Conservation (phyloP, 2,329 filamentous ascomycete species). For the Penicillium sp. region DNA sequence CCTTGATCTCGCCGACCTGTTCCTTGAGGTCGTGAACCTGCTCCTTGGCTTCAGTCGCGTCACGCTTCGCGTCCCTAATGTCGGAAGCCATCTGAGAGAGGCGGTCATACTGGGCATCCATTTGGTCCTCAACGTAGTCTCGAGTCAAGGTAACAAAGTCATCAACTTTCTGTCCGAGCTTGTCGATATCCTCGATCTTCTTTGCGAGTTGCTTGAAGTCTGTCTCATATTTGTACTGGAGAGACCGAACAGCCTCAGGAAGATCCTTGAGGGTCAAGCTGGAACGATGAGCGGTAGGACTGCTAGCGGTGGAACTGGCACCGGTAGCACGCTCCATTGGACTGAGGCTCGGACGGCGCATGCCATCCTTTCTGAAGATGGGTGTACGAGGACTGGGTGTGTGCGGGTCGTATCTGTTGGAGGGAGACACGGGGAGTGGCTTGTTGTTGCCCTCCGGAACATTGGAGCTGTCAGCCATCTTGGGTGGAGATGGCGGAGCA, state of each 20-base stretch:
- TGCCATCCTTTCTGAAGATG: neutral
- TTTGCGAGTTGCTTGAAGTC: neutral
- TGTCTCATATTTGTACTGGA: neutral
- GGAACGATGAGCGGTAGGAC: neutral
- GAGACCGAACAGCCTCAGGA: neutral
- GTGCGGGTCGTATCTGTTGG: neutral
- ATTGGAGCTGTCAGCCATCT: neutral
- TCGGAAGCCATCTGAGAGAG: neutral
- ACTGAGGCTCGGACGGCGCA: neutral
- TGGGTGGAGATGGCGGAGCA: neutral
- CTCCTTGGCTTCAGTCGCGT: neutral
- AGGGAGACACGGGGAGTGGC: neutral
- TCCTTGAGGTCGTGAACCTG: neutral
- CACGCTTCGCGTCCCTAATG: neutral
- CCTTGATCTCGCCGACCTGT: neutral
- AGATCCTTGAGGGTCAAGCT: neutral
- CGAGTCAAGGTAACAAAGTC: neutral
- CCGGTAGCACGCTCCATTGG: neutral
- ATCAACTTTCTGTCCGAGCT: neutral
- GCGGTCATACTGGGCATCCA: neutral
- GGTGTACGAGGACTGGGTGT: neutral
- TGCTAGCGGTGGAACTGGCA: neutral
- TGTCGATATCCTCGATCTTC: neutral
- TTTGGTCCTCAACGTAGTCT: neutral
- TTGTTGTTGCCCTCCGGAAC: neutral